phyloP scores from a whole-genome alignment of 345 rosid genomes.

The Dimocarpus longan region DNA sequence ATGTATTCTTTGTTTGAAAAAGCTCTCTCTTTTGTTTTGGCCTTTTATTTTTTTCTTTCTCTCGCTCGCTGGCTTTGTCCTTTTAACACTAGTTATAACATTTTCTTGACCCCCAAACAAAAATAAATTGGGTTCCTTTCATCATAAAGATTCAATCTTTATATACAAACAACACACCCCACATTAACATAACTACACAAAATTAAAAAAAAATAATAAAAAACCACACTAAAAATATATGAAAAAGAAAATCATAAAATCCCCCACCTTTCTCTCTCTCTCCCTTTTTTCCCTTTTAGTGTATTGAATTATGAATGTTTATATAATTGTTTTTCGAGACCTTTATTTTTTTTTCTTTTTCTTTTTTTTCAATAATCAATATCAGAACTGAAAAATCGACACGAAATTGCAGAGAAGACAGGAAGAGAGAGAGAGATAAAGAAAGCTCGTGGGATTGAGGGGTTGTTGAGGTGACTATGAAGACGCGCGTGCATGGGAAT shows the following conservation, averaged over 20 bases:
- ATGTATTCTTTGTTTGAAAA: conserved; percentile 4
- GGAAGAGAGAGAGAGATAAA: conserved; percentile 20
- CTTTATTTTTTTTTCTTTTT: conserved; percentile 8
- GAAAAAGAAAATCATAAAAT: neutral
- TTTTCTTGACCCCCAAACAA: neutral
- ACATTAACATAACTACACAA: neutral
- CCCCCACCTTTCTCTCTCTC: neutral
- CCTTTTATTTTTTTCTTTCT: neutral
- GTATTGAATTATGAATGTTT: conserved; percentile 6
- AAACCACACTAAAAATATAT: neutral
- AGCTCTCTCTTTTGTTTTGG: conserved; percentile 14
- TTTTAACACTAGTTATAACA: conserved; percentile 5
- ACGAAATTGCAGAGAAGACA: conserved; percentile 28
- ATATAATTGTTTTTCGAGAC: neutral
- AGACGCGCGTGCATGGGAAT: conserved; percentile 25
- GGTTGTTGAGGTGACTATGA: conserved; percentile 13
- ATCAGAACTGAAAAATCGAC: conserved; percentile 33
- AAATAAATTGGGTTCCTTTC: conserved; percentile 8
- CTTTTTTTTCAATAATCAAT: conserved; percentile 14
- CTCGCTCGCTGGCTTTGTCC: neutral
- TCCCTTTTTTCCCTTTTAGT: neutral
- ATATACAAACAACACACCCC: conserved; percentile 16
- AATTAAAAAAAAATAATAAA: neutral
- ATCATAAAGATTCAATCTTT: conserved; percentile 10
- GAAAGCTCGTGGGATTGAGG: conserved; percentile 20